phyloP scores from a whole-genome alignment of 805 yeast species.

The Kockiozyma suomiensis region DNA sequence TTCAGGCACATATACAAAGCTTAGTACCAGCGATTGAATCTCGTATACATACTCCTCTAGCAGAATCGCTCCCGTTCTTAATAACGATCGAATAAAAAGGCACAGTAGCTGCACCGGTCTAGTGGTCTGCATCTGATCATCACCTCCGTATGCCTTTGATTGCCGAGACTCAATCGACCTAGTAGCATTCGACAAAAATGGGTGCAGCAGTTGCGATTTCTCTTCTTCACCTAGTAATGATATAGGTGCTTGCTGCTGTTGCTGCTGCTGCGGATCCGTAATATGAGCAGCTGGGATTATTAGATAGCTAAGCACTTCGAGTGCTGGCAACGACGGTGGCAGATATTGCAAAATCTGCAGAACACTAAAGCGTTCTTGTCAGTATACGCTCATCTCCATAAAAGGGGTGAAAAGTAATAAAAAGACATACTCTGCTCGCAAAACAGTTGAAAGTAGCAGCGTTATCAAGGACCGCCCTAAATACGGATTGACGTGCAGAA shows the following conservation, averaged over 20 bases:
- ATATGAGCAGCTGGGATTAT: constrained; percentile 3
- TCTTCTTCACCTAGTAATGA: constrained; percentile 21
- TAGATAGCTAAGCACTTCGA: constrained; percentile 20
- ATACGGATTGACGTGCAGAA: constrained; percentile 18
- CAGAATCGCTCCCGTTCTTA: constrained; percentile 21
- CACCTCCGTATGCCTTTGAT: not conserved
- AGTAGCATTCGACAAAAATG: constrained; percentile 26
- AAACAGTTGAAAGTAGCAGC: constrained; percentile 16
- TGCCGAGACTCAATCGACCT: constrained; percentile 14
- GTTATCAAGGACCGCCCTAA: constrained; percentile 22
- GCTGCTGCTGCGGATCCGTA: not conserved
- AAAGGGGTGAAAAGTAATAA: not conserved
- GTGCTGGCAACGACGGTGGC: constrained; percentile 27
- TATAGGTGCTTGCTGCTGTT: not conserved
- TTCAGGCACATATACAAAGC: constrained; percentile 27
- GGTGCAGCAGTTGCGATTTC: constrained; percentile 23
- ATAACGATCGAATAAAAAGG: constrained; percentile 25
- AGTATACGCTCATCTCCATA: not conserved
- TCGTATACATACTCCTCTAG: constrained; percentile 29
- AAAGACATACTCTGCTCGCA: constrained; percentile 19
- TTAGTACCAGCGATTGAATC: constrained; percentile 26
- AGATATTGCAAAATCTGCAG: constrained; percentile 23
- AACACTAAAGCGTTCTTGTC: constrained; percentile 7
- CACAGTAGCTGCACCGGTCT: constrained; percentile 29
- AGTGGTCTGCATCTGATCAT: constrained; percentile 4